A percentile compares a stretch with the other conserved stretches of the same genome.
Evolutionary conservation across 495 filamentous ascomycete genomes (phyloP).

Genomic region (Neurospora cerealis): DNA sequence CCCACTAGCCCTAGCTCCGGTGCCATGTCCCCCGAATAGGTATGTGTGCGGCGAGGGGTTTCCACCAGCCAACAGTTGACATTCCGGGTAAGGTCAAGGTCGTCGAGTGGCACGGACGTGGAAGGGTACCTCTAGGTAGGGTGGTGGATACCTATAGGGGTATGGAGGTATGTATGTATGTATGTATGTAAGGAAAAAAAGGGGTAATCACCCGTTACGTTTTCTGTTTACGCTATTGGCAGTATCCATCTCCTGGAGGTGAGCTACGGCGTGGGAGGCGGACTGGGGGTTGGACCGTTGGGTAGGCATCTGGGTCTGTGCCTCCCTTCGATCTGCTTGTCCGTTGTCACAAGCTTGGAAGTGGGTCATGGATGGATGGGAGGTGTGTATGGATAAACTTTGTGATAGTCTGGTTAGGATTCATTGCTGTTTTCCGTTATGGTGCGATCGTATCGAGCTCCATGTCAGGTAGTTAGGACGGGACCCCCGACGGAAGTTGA

Average conservation of each 20-base stretch:
- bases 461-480: not conserved
- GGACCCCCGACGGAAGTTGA: not conserved
- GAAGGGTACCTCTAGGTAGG: not conserved
- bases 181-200: not conserved
- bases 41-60: not conserved
- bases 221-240: not conserved
- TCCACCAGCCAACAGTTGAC: not conserved
- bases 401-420: not conserved
- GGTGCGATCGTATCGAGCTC: not conserved
- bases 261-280: not conserved
- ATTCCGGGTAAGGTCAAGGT: not conserved
- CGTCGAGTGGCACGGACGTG: not conserved
- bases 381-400: too few relatives aligned
- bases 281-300: not conserved
- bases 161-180: not conserved
- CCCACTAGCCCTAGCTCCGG: not conserved
- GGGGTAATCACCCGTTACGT: not conserved
- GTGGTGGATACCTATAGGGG: not conserved
- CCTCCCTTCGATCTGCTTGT: not conserved
- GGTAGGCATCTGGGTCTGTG: not conserved
- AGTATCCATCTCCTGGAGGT: not conserved
- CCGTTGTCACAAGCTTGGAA: not conserved
- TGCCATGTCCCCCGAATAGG: not conserved
- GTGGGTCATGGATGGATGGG: not conserved
- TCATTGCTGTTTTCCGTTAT: too few relatives aligned